Evolutionary conservation across 2,329 filamentous ascomycete species (phyloP).

Genomic region (Ceratocystis albifundus): DNA sequence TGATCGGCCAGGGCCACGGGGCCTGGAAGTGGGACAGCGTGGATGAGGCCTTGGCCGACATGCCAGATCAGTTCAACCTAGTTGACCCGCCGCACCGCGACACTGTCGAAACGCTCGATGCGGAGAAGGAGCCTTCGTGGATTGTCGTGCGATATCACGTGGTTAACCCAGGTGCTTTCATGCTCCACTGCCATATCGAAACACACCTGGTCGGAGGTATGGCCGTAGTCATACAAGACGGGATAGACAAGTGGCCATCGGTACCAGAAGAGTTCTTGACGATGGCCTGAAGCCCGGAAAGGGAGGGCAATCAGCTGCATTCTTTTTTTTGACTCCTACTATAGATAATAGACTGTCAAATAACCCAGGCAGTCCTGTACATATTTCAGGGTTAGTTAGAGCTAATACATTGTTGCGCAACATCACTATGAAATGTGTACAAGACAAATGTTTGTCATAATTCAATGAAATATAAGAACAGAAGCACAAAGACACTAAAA

Average conservation of each 20-base stretch:
- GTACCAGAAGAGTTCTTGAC: slow-evolving; percentile 33
- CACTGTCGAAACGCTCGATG: slow-evolving; percentile 25
- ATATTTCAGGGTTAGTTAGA: not conserved
- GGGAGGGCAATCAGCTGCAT: too few relatives aligned
- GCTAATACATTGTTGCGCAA: not conserved
- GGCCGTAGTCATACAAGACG: slow-evolving; percentile 42
- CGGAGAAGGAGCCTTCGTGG: slow-evolving; percentile 30
- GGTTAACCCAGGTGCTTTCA: slow-evolving; percentile 42
- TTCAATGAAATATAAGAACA: slow-evolving; percentile 12
- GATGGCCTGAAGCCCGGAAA: not conserved
- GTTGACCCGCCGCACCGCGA: slow-evolving; percentile 44
- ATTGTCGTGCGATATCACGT: slow-evolving; percentile 43
- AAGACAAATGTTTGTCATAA: not conserved
- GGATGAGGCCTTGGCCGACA: slow-evolving; percentile 38
- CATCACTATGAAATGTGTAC: not conserved
- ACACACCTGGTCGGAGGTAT: slow-evolving; percentile 45
- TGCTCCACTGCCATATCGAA: slow-evolving; percentile 47
- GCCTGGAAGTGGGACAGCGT: slow-evolving; percentile 43
- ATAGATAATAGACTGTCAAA: too few relatives aligned
- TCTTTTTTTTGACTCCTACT: too few relatives aligned
- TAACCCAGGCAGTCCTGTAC: not conserved
- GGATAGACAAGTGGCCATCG: slow-evolving; percentile 35
- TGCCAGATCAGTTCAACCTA: slow-evolving; percentile 45
- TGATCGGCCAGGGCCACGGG: slow-evolving; percentile 42
- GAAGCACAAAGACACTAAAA: slow-evolving; percentile 2